Base-by-base conservation (phyloP, 2,329 filamentous ascomycete species). In the Diaporthe ampelina region DNA sequence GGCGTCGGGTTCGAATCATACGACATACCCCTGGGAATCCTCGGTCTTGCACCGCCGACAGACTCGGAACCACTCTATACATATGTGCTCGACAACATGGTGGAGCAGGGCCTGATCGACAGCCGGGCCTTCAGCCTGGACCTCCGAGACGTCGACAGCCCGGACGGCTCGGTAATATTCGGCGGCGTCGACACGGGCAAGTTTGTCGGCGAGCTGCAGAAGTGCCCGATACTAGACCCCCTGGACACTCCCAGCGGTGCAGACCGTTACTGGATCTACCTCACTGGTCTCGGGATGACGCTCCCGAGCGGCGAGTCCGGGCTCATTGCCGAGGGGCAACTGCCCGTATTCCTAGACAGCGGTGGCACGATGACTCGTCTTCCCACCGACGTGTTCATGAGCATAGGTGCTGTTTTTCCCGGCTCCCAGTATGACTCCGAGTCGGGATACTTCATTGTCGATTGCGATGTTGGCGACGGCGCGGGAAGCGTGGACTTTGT, bases 181-280 rank as follows among this genome's bases (percentile, higher is more conserved):
- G 88, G 88, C 40, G 88, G 88, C 17, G 77, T 90, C 15, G 88
- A 90, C 75, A 85, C 83, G 24, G 87, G 83, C 78, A 89, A 88
- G 77, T 90, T 86, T 78, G 81, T 86, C 11, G 88, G 88, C 29
- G 77, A 78, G 10, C 81, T 90, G 10, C 81, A 83, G 71, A 82
- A 82, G 32, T 81, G 86, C 1, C 84, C 85, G 52, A 86, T 88
- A 24, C 80, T 88, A 40, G 78, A 81, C 4, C 78, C 73, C 0
- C 35, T 65, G 0, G 29, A 79, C 4, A 75, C 75, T 1, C 78
- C 79, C 17, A 19, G 67, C 10, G 77, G 76, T 43, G 63, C 75
- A 2, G 78, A 82, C 63, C 75, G 79, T 76, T 85, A 83, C 77
- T 81, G 78, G 48, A 82, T 87, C 19, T 76, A 77, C 40, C 74